These are phyloP conservation scores for Raffaelea ambrosiae DNA, from an alignment of 2,329 filamentous ascomycete genomes.

Conservation along the genomic window DNA sequence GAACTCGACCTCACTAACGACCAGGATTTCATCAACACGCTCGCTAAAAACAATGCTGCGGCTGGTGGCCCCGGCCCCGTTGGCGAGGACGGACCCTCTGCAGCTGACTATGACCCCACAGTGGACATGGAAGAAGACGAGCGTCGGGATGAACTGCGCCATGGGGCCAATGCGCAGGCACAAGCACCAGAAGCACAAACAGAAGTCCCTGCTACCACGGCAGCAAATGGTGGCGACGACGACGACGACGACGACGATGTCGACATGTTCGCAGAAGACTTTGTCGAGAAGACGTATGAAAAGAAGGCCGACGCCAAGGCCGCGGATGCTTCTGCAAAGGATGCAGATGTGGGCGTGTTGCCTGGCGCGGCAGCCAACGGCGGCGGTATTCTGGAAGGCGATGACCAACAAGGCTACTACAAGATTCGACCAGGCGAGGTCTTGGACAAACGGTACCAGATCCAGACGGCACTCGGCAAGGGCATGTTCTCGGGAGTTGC, in stretches of 20 bases:
- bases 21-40: constrained; percentile 56
- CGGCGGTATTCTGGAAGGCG: constrained; percentile 79
- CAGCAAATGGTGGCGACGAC: neutral
- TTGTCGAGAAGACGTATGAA: constrained; percentile 57
- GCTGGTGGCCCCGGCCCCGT: neutral
- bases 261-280: constrained; percentile 85
- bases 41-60: constrained; percentile 30
- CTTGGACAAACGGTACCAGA: constrained; percentile 79
- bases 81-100: constrained; percentile 70
- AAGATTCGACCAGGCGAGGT: constrained; percentile 89
- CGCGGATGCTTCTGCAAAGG: constrained; percentile 23
- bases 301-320: constrained; percentile 32
- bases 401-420: constrained; percentile 94
- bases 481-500: constrained; percentile 98
- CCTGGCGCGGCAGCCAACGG: constrained; percentile 45
- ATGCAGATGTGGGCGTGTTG: constrained; percentile 23
- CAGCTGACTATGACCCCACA: constrained; percentile 85
- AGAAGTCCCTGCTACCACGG: no score
- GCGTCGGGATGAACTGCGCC: constrained; percentile 57
- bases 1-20: constrained; percentile 58
- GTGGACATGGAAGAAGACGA: constrained; percentile 82
- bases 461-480: constrained; percentile 79
- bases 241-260: constrained; percentile 45
- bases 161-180: constrained; percentile 37
- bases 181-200: constrained; percentile 22